Base-by-base conservation (phyloP, 345 rosid genomes). In the Salix purpurea region DNA sequence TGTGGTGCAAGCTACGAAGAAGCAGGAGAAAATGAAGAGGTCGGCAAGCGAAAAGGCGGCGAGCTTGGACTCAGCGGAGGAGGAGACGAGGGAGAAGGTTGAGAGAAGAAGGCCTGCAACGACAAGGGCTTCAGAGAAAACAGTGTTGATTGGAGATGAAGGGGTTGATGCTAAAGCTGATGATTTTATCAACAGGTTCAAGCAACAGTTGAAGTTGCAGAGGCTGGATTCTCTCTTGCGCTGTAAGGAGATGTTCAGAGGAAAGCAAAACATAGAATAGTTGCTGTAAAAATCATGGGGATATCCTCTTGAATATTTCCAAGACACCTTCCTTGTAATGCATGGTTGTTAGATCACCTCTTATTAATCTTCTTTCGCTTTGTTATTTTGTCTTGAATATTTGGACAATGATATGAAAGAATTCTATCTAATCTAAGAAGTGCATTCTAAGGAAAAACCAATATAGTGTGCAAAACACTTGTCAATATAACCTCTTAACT, bases 31-130 rank as follows among this genome's bases (percentile, higher is more conserved):
- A 78, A 84, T 94, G 91, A 91, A 85, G 82, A 94, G 88, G 81
- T 90, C 94, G 1, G 90, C 88, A 4, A 92, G 97, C 82, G 90
- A 86, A 80, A 89, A 81, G 74, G 73, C 79, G 24, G 77, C 40
- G 70, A 14, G 13, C 67, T 56, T 65, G 50, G 80, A 52, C 52
- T 58, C 10, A 32, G 78, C 37, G 70, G 83, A 68, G 65, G 74
- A 74, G 40, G 78, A 61, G 48, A 74, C 36, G 0, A 18, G 18
- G 76, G 88, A 84, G 48, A 56, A 7, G 42, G 74, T 54, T 71
- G 80, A 75, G 50, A 13, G 28, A 32, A 68, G 83, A 36, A 61
- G 74, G 44, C 74, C 83, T 15, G 70, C 73, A 50, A 77, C 78
- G 37, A 32, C 66, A 36, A 81, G 77, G 65, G 13, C 68, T 0